Conservation (phyloP, 164 flowering plant genomes). For the Houttuynia cordata region DNA sequence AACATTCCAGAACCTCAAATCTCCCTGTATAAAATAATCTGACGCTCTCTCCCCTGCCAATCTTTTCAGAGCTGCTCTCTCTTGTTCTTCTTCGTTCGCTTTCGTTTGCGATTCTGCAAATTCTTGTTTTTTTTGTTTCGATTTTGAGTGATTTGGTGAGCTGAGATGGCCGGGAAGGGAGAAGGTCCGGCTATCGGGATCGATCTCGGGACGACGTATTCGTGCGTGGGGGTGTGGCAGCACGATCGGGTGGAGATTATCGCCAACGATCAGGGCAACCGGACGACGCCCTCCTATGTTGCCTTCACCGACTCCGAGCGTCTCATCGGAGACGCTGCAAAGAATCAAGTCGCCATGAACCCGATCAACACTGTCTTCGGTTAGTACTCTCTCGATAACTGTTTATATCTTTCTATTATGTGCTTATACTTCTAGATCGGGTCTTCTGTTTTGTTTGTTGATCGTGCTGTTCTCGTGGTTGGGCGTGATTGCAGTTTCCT, state of each 20-base stretch:
- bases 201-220: conserved; percentile 46
- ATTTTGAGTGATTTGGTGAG: not conserved
- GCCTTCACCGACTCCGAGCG: conserved; percentile 39
- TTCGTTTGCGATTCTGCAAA: not conserved
- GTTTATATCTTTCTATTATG: too few species aligned
- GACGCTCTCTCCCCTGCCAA: too few species aligned
- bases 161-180: conserved; percentile 14
- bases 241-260: conserved; percentile 43
- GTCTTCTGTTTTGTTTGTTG: too few species aligned
- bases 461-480: too few species aligned
- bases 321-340: conserved; percentile 42
- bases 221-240: conserved; percentile 51
- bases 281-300: conserved; percentile 51
- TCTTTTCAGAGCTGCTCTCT: too few species aligned
- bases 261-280: conserved; percentile 39
- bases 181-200: conserved; percentile 35
- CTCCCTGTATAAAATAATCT: too few species aligned
- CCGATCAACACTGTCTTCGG: conserved; percentile 45
- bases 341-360: conserved; percentile 48
- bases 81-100: too few species aligned
- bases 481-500: too few species aligned
- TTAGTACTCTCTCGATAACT: conserved; percentile 5
- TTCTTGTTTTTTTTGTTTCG: not conserved
- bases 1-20: too few species aligned
- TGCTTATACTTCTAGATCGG: not conserved